Evolutionary conservation across 2,329 filamentous ascomycete genomes (phyloP).

Genomic region (Corinectria fuckeliana): DNA sequence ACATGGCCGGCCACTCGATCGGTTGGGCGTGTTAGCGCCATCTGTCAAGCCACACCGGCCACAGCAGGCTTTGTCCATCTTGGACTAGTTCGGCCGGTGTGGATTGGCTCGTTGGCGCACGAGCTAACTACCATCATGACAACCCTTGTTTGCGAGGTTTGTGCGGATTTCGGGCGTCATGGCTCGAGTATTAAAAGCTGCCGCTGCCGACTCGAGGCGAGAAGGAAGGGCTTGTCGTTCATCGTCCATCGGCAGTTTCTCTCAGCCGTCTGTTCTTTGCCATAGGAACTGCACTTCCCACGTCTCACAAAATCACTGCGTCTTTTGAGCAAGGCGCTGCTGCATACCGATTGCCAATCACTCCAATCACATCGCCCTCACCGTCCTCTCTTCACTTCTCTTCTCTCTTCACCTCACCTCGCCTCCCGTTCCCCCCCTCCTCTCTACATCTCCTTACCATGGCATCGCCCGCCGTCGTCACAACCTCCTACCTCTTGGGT

Average conservation of each 20-base stretch:
- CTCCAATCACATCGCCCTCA: background rate
- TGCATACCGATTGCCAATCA: background rate
- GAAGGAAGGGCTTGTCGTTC: too few relatives aligned
- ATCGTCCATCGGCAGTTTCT: background rate
- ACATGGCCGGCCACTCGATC: background rate
- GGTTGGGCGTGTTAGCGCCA: background rate
- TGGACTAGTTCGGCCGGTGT: background rate
- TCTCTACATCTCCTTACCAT: conserved; percentile 32
- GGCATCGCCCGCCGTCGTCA: conserved; percentile 44
- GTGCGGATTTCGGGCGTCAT: conserved; percentile 42
- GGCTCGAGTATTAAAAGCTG: conserved; percentile 23
- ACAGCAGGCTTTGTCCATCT: background rate
- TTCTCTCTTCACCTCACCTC: conserved; percentile 2
- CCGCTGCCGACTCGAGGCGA: conserved; percentile 11
- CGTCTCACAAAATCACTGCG: background rate
- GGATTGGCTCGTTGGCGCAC: conserved; percentile 9
- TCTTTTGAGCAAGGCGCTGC: background rate
- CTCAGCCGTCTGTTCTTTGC: background rate
- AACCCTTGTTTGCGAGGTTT: conserved; percentile 42
- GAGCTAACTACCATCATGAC: conserved; percentile 25
- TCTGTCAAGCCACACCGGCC: background rate
- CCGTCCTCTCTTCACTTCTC: background rate
- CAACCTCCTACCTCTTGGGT: conserved; percentile 69
- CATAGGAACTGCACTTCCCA: background rate
- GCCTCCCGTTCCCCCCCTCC: background rate